These are phyloP conservation scores for Herpotrichia juniperi DNA, from an alignment of 2,329 filamentous ascomycete genomes.

Conservation along the genomic window DNA sequence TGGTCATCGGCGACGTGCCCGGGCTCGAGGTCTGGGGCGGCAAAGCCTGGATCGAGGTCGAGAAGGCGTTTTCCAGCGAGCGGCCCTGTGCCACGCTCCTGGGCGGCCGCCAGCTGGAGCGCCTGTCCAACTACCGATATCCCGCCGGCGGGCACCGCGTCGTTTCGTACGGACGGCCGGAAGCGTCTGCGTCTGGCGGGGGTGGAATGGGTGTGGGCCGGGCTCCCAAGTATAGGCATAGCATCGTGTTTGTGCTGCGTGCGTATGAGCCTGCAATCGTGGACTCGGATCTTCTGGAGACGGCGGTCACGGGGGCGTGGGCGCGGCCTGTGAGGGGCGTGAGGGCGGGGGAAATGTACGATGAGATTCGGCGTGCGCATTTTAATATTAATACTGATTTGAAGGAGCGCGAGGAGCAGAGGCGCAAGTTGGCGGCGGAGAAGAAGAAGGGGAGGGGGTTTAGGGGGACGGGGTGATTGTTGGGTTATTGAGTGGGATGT, in stretches of 20 bases:
- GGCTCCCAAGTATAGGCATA: conserved; percentile 35
- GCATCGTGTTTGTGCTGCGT: conserved; percentile 45
- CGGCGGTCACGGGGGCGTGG: conserved; percentile 37
- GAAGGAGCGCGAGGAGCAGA: conserved; percentile 41
- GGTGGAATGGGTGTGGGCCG: neutral
- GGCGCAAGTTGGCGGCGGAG: conserved; percentile 18
- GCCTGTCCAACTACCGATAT: conserved; percentile 33
- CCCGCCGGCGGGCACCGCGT: conserved; percentile 42
- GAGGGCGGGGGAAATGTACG: conserved; percentile 39
- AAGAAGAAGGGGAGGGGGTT: conserved; percentile 5
- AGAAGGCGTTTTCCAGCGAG: conserved; percentile 32
- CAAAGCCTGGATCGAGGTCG: conserved; percentile 29
- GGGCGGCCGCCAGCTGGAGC: conserved; percentile 37
- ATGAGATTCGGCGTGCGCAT: conserved; percentile 35
- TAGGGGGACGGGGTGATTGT: no score
- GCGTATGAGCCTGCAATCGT: conserved; percentile 36
- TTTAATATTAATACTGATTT: conserved; percentile 46
- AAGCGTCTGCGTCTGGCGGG: neutral
- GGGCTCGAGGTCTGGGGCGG: conserved; percentile 45
- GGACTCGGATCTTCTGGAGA: conserved; percentile 32
- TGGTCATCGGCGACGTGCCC: conserved; percentile 43
- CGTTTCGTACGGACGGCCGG: conserved; percentile 35
- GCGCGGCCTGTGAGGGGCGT: conserved; percentile 24
- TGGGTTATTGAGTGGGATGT: no score
- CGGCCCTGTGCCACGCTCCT: conserved; percentile 32